These are phyloP conservation scores for Nemania sp. DNA, from an alignment of 2,329 filamentous ascomycete species.

Conservation along the genomic window DNA sequence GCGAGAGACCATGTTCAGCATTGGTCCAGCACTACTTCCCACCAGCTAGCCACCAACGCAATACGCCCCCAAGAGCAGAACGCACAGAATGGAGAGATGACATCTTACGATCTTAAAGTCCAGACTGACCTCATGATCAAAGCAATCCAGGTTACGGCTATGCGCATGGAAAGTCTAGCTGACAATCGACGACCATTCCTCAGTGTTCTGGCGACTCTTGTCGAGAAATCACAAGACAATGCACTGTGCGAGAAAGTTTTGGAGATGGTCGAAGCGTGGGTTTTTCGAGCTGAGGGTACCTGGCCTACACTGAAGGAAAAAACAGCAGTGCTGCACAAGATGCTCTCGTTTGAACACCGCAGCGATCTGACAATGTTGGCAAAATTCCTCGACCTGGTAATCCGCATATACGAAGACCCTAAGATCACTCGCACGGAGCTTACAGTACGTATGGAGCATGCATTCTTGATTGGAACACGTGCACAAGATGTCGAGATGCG, in stretches of 20 bases:
- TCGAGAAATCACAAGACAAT: constrained; percentile 90
- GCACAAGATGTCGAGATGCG: constrained; percentile 96
- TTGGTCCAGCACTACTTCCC: constrained; percentile 62
- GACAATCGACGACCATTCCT: constrained; percentile 92
- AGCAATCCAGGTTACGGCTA: constrained; percentile 88
- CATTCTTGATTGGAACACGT: constrained; percentile 92
- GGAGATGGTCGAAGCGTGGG: constrained; percentile 92
- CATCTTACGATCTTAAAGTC: constrained; percentile 80
- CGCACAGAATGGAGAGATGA: constrained; percentile 61
- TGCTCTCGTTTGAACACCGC: constrained; percentile 92
- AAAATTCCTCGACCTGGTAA: constrained; percentile 93
- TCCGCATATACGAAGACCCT: constrained; percentile 96
- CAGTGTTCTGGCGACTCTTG: constrained; percentile 89
- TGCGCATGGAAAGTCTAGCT: constrained; percentile 89
- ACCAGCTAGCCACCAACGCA: constrained; percentile 49
- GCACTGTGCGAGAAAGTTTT: constrained; percentile 90
- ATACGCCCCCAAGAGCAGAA: constrained; percentile 58
- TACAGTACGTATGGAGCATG: constrained; percentile 96
- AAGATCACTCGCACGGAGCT: constrained; percentile 94
- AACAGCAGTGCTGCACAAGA: constrained; percentile 98
- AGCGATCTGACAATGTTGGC: constrained; percentile 82
- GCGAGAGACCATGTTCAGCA: constrained; percentile 90
- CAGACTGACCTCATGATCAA: constrained; percentile 92
- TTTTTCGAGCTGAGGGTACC: constrained; percentile 91
- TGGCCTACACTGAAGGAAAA: constrained; percentile 99